Evolutionary conservation across 2,329 filamentous ascomycete genomes (phyloP).

Genomic region (Trichophyton schoenleinii): DNA sequence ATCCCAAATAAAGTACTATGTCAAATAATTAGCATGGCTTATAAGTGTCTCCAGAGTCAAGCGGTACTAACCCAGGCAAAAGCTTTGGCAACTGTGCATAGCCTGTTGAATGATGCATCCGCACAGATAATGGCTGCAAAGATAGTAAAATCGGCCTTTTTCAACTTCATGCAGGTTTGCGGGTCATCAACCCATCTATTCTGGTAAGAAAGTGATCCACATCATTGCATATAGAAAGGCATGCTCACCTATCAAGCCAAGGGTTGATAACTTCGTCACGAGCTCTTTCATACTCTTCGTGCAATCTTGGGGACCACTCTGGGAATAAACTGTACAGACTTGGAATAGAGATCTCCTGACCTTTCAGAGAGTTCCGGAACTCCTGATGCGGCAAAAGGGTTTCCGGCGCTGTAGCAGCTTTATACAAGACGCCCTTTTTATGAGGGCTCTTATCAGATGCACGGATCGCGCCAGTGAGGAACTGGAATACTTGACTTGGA

Average conservation of each 20-base stretch:
- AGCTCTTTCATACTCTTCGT: not conserved
- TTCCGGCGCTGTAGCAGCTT: not conserved
- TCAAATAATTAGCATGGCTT: not conserved
- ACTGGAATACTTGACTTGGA: not conserved
- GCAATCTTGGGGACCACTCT: not conserved
- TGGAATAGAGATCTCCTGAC: not conserved
- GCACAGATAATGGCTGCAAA: not conserved
- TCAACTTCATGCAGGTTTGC: not conserved
- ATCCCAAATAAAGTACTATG: conserved; percentile 1
- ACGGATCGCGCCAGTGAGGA: not conserved
- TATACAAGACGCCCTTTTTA: not conserved
- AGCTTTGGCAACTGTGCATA: not conserved
- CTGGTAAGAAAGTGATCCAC: not conserved
- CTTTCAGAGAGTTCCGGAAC: not conserved
- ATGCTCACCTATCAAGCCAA: not conserved
- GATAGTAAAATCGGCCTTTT: not conserved
- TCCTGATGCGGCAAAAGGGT: not conserved
- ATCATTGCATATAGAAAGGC: not conserved
- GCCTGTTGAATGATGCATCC: not conserved
- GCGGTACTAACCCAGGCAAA: not conserved
- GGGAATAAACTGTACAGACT: not conserved
- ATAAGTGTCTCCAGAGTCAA: not conserved
- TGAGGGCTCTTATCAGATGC: not conserved
- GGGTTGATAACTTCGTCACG: not conserved
- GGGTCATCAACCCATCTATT: not conserved